Evolutionary conservation across 2,329 filamentous ascomycete genomes (phyloP).

Genomic region (Aschersonia sp.): DNA sequence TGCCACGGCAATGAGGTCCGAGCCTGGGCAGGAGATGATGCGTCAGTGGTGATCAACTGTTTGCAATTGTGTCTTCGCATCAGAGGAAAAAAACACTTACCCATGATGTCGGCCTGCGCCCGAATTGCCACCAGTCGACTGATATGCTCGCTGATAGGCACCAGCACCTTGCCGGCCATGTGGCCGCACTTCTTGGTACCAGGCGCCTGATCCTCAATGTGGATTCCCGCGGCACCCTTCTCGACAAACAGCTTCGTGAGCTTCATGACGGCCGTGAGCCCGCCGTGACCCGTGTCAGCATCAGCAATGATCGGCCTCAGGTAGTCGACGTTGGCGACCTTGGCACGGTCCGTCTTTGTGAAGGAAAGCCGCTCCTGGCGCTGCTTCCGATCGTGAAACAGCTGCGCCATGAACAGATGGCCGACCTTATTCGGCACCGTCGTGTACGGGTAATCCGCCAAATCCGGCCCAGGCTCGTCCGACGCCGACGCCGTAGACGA

Average conservation of each 20-base stretch:
- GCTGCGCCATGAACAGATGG: constrained; percentile 94
- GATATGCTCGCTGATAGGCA: constrained; percentile 95
- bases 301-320: constrained; percentile 92
- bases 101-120: constrained; percentile 98
- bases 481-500: constrained; percentile 91
- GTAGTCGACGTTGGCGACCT: constrained; percentile 76
- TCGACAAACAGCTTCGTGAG: constrained; percentile 96
- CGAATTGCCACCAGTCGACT: constrained; percentile 94
- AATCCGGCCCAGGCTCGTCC: constrained; percentile 91
- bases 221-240: constrained; percentile 91
- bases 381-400: constrained; percentile 99
- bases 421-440: constrained; percentile 97
- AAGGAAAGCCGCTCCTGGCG: constrained; percentile 80
- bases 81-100: constrained; percentile 22
- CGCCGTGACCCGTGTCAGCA: constrained; percentile 93
- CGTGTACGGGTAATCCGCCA: constrained; percentile 95
- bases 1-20: constrained; percentile 79
- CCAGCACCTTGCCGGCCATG: constrained; percentile 97
- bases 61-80: too few species aligned
- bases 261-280: constrained; percentile 98
- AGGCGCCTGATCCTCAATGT: constrained; percentile 96
- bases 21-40: constrained; percentile 28
- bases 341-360: constrained; percentile 56
- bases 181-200: constrained; percentile 99
- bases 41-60: not conserved